Evolutionary conservation across 305 asterid species (phyloP), one percentile per base, ranked within the genome.

Genomic region (Fraxinus nigra): DNA sequence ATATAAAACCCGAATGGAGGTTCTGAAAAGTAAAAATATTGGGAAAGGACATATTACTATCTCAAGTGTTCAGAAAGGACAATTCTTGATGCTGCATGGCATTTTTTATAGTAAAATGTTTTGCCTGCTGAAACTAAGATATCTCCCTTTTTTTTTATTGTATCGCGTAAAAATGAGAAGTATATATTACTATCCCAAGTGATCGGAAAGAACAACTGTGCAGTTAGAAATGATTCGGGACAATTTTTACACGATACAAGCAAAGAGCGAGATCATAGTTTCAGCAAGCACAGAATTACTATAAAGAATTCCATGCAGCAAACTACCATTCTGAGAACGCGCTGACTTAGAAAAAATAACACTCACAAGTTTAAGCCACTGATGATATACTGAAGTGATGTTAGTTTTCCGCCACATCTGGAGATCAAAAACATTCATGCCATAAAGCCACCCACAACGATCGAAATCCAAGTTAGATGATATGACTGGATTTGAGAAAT

Each of bases 361-460:
- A 89, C 96, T 89, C 84, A 95, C 98, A 59, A 75, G 90, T 88
- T 92, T 89, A 81, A 95, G 96, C 98, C 98, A 95, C 28, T 86
- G 93, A 84, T 89, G 96, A 86, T 95, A 92, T 14, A 85, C 86
- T 20, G 85, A 85, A 75, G 93, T 93, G 77, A 95, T 90, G 85
- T 85, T 90, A 54, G 94, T 89, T 79, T 83, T 83, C 85, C 98
- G 87, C 98, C 98, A 95, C 79, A 88, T 88, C 56, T 86, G 86
- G 46, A 95, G 94, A 89, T 93, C 91, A 82, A 93, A 87, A 30
- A 95, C 48, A 78, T 91, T 91, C 89, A 95, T 87, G 78, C 98
- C 98, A 61, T 89, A 89, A 69, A 90, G 92, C 98, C 98, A 94
- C 79, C 88, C 96, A 56, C 97, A 92, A 3, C 84, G 76, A 74